A percentile compares a stretch with the other conserved stretches of the same genome.
Conservation (phyloP, 352 stramenopile species). For the Phytopythium sindhum region DNA sequence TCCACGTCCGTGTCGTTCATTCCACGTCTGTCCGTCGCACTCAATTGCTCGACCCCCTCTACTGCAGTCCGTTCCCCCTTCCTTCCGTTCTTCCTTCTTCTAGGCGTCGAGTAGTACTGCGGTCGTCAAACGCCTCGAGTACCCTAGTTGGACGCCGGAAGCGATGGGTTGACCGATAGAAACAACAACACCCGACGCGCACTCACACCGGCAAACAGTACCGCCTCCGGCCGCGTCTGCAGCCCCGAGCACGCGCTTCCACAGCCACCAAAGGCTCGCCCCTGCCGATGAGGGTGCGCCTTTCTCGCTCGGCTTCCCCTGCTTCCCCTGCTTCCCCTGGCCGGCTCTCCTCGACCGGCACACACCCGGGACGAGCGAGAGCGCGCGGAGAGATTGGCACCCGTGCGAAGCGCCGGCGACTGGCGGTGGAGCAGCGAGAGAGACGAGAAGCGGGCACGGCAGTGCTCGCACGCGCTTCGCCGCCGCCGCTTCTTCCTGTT, state of each 20-base stretch:
- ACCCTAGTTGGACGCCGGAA: neutral
- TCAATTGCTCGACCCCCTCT: neutral
- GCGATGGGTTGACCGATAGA: neutral
- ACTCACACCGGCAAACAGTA: neutral
- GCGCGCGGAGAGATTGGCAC: neutral
- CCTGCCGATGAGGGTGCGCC: slow-evolving; percentile 7
- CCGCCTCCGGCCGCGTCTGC: neutral
- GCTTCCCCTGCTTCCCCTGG: neutral
- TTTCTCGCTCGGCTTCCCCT: neutral
- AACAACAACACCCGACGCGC: neutral
- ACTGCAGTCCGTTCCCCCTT: neutral
- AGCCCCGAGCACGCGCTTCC: neutral
- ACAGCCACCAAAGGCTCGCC: neutral
- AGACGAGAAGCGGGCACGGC: neutral
- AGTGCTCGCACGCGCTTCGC: neutral
- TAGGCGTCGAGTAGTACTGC: neutral
- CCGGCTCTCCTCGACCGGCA: neutral
- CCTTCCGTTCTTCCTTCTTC: neutral
- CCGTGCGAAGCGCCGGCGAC: neutral
- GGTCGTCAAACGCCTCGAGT: no score
- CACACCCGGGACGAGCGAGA: neutral
- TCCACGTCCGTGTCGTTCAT: slow-evolving; percentile 9
- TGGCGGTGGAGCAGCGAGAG: neutral
- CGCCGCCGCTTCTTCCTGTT: slow-evolving; percentile 1
- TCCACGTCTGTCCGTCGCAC: neutral